Conservation (phyloP, 2,329 filamentous ascomycete genomes). For the Exophiala bonariae region DNA sequence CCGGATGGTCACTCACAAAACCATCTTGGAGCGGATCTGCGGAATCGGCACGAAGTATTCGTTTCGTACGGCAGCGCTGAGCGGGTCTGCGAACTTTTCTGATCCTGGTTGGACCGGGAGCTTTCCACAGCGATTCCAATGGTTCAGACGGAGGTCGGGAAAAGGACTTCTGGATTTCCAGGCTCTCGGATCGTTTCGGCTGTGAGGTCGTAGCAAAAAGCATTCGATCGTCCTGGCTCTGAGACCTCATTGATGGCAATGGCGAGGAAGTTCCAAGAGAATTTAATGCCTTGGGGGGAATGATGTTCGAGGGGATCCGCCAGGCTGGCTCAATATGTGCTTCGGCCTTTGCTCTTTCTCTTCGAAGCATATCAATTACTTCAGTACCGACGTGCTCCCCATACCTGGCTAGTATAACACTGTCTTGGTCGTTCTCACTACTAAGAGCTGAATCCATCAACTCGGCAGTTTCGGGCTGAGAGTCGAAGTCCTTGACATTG, state of each 20-base stretch:
- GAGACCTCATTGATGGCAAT: no score
- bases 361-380: conserved; percentile 20
- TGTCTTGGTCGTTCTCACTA: conserved; percentile 1
- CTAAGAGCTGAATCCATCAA: not conserved
- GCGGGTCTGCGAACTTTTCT: no score
- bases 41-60: conserved; percentile 18
- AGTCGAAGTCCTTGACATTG: not conserved
- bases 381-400: conserved; percentile 20
- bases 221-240: no score
- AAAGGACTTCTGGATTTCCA: not conserved
- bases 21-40: conserved; percentile 28
- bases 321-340: conserved; percentile 29
- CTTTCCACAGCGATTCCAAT: not conserved
- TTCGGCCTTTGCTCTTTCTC: conserved; percentile 20
- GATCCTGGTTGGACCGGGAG: no score
- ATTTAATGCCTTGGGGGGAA: conserved; percentile 1
- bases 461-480: not conserved
- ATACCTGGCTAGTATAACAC: conserved; percentile 18
- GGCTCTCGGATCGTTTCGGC: no score
- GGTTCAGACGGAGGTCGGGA: not conserved
- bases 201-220: no score
- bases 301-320: conserved; percentile 23
- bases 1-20: conserved; percentile 10
- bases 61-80: not conserved
- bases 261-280: not conserved